These are phyloP conservation scores for Scutellaria minor DNA, from an alignment of 257 asterid genomes.

Conservation along the genomic window DNA sequence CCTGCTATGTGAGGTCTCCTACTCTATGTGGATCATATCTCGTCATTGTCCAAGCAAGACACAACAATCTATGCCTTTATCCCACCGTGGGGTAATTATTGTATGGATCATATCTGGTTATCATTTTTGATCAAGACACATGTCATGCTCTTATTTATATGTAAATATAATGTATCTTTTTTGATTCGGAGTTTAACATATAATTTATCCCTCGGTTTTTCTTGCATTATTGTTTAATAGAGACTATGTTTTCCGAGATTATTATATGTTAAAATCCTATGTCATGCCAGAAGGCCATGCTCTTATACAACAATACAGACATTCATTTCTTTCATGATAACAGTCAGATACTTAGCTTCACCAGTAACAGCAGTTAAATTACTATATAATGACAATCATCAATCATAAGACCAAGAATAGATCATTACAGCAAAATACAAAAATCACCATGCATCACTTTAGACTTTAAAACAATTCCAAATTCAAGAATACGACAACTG, in stretches of 20 bases:
- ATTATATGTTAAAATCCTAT: neutral
- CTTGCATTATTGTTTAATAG: neutral
- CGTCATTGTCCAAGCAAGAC: no score
- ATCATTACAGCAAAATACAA: constrained; percentile 12
- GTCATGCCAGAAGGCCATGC: no score
- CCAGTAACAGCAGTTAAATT: constrained; percentile 6
- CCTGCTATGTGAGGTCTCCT: no score
- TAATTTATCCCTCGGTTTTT: neutral
- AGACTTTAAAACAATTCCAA: constrained; percentile 11
- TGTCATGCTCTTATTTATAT: no score
- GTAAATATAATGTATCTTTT: no score
- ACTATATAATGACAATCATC: neutral
- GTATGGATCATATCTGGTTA: no score
- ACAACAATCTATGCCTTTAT: no score
- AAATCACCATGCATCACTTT: neutral
- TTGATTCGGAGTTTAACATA: no score
- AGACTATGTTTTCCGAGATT: neutral
- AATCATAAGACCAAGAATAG: constrained; percentile 7
- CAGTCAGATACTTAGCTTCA: neutral
- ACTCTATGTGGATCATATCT: no score
- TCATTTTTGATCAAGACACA: no score
- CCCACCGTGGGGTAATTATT: no score
- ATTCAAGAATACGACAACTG: neutral
- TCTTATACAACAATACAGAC: neutral
- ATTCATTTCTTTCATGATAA: neutral